Base-by-base conservation (phyloP, 164 flowering plant species). In the Nelumbo lutea region DNA sequence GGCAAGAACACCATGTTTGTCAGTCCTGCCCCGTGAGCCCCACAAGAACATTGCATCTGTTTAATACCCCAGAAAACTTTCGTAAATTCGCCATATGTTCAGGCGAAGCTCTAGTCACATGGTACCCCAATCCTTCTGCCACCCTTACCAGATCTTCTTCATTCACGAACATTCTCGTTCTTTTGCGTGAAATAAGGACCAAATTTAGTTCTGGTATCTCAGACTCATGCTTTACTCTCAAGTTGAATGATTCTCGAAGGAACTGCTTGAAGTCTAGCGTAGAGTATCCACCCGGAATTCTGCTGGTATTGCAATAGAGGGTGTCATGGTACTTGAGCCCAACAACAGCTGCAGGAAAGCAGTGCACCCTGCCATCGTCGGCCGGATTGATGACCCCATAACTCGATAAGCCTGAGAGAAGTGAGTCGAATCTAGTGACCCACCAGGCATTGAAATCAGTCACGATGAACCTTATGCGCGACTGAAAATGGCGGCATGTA, bases 11-110 rank as follows among this genome's bases (percentile, higher is more conserved):
- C 13, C 3, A 46, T 69, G 60, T 80, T 77, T 9, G 89, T 76
- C 2, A 85, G 70, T 4, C 86, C 86, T 9, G 86, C 86, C 11
- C 89, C 89, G 61, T 84, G 87, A 3, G 75, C 79, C 4, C 84
- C 27, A 84, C 81, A 64, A 84, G 27, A 3, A 82, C 83, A 68
- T 69, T 77, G 62, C 85, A 79, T 3, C 73, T 73, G 73, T 78
- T 81, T 44, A 84, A 70, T 13, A 74, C 62, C n/a, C 46, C n/a
- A 0, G 81, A 11, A 64, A 79, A 79, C 42, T 69, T 62, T 40
- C 69, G 60, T 62, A 82, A 58, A 47, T 77, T 73, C 40, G 80
- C 63, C 75, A 71, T 77, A 39, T 3, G 59, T 1, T 61, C 53
- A 9, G 81, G 73, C 15, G 51, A 52, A 1, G 78, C 72, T 1